These are phyloP conservation scores for Cytospora chrysosperma DNA, from an alignment of 2,329 filamentous ascomycete species.

Conservation along the genomic window DNA sequence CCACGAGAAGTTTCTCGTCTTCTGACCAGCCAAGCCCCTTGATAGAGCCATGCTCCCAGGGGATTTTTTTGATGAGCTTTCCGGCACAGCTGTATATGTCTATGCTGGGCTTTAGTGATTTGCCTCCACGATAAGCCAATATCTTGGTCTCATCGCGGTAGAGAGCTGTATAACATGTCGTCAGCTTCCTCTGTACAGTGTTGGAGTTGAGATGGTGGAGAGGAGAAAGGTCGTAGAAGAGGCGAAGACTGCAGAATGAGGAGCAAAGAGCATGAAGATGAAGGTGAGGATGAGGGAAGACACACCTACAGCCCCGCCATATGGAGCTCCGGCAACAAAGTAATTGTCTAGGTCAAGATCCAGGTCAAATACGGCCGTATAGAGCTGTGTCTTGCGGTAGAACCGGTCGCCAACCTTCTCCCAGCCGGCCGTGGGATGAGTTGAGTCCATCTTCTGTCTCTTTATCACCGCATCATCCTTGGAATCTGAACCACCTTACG, in stretches of 20 bases:
- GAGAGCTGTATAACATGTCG: conserved; percentile 57
- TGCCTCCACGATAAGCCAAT: conserved; percentile 70
- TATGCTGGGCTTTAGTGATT: conserved; percentile 76
- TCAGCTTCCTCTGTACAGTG: conserved; percentile 29
- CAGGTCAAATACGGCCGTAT: conserved; percentile 88
- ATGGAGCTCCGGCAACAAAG: conserved; percentile 85
- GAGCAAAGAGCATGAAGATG: conserved; percentile 17
- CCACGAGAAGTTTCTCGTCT: conserved; percentile 85
- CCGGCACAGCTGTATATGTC: conserved; percentile 94
- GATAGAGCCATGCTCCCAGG: conserved; percentile 88
- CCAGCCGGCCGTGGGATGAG: conserved; percentile 82
- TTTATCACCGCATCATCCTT: conserved; percentile 33
- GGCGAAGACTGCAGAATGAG: background rate
- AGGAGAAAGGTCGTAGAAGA: background rate
- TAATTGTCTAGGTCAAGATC: conserved; percentile 95
- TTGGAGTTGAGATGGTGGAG: background rate
- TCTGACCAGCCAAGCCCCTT: conserved; percentile 94
- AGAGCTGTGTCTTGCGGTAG: conserved; percentile 92
- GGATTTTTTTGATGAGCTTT: conserved; percentile 79
- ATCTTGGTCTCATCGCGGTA: conserved; percentile 87
- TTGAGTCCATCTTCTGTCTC: conserved; percentile 51
- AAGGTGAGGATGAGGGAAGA: conserved; percentile 14
- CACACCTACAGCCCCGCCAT: conserved; percentile 89
- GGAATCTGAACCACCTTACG: background rate
- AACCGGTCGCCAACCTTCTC: conserved; percentile 89